Evolutionary conservation across 176 grass and related monocot species (phyloP).

Genomic region (Thinopyrum elongatum): DNA sequence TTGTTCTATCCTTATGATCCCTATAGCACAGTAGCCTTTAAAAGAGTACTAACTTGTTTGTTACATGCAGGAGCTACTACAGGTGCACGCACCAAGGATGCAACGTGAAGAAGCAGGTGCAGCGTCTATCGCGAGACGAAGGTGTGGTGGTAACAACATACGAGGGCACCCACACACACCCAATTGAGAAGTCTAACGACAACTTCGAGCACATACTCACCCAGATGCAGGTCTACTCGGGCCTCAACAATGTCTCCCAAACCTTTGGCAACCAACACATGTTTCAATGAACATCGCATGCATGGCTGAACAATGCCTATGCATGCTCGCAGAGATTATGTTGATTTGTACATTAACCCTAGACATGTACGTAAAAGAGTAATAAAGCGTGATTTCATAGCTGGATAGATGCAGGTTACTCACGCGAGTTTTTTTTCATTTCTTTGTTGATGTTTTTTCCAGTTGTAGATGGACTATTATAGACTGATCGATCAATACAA

Average conservation of each 20-base stretch:
- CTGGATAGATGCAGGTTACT: background rate
- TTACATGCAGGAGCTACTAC: constrained; percentile 79
- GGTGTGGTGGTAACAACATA: constrained; percentile 77
- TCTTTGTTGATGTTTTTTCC: background rate
- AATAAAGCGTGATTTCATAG: constrained; percentile 18
- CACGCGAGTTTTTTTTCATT: background rate
- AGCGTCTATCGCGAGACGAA: constrained; percentile 68
- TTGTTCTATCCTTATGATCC: too few species aligned
- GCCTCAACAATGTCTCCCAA: background rate
- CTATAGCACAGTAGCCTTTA: too few species aligned
- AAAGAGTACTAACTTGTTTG: background rate
- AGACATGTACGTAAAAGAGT: background rate
- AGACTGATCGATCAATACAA: background rate
- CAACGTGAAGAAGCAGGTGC: constrained; percentile 95
- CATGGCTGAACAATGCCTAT: background rate
- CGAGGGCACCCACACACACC: constrained; percentile 76
- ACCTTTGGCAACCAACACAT: constrained; percentile 14
- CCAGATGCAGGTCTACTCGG: constrained; percentile 82
- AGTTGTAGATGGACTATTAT: background rate
- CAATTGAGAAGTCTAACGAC: constrained; percentile 85
- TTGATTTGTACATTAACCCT: constrained; percentile 42
- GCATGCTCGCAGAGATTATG: background rate
- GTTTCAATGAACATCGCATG: constrained; percentile 14
- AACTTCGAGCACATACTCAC: constrained; percentile 93
- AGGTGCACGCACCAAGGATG: constrained; percentile 88